phyloP scores from a whole-genome alignment of 2,329 filamentous ascomycete species.

The Diaporthe sp. region DNA sequence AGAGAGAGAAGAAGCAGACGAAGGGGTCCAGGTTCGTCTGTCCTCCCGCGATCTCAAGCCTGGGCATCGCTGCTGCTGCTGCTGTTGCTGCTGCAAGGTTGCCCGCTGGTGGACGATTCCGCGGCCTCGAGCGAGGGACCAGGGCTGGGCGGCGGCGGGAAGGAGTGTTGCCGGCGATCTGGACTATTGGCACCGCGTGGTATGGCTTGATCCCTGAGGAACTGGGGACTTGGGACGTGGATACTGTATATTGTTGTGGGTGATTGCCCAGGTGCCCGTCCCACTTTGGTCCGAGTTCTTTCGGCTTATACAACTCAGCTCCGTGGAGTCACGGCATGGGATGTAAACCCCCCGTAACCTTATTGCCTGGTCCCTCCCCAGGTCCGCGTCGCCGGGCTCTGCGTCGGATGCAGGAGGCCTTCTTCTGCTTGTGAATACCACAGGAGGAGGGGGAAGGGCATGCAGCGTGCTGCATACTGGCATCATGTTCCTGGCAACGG shows the following conservation, averaged over 20 bases:
- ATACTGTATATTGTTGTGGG: background rate
- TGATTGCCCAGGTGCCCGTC: background rate
- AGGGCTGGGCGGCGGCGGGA: slow-evolving; percentile 11
- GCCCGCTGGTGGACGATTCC: background rate
- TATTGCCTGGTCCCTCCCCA: background rate
- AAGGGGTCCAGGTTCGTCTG: background rate
- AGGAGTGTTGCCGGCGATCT: slow-evolving; percentile 22
- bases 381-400: slow-evolving; percentile 7
- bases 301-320: slow-evolving; percentile 14
- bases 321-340: background rate
- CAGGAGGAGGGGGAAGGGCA: background rate
- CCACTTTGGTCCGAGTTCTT: background rate
- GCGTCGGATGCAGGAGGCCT: background rate
- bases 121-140: background rate
- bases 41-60: background rate
- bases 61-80: background rate
- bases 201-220: slow-evolving; percentile 1
- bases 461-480: background rate
- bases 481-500: slow-evolving; percentile 22
- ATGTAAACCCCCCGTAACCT: background rate
- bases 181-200: background rate
- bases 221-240: background rate
- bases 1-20: background rate
- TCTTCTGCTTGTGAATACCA: background rate
- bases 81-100: slow-evolving; percentile 1